Conservation (phyloP, 1,284 basidiomycete species). For the Somion occarium region DNA sequence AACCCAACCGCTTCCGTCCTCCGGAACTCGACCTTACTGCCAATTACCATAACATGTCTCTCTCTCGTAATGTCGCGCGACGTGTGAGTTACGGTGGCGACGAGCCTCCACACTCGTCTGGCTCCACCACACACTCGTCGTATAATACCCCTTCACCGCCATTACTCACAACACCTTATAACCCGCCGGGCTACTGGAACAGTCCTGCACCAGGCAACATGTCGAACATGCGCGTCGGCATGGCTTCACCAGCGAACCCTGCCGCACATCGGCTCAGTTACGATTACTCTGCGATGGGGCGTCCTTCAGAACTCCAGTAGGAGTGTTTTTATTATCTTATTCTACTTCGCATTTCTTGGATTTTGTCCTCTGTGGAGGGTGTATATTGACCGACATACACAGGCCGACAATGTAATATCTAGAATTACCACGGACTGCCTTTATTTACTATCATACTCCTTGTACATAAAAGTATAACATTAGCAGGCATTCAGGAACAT, state of each 20-base stretch:
- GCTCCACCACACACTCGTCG: slow-evolving; percentile 5
- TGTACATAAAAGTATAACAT: not conserved
- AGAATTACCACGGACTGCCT: not conserved
- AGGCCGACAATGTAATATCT: not conserved
- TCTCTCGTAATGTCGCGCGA: not conserved
- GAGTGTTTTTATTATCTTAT: not conserved
- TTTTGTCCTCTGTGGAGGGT: not conserved
- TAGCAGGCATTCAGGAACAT: not conserved
- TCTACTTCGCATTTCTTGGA: not conserved
- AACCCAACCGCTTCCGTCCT: not conserved
- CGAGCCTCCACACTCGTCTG: not conserved
- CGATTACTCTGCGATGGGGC: not conserved
- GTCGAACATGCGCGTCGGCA: not conserved
- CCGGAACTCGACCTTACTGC: not conserved
- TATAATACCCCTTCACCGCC: slow-evolving; percentile 4
- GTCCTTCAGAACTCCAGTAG: not conserved
- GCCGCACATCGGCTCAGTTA: not conserved
- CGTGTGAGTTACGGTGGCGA: slow-evolving; percentile 6
- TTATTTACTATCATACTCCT: not conserved
- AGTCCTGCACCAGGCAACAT: not conserved
- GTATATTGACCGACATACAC: not conserved
- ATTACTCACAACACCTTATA: not conserved
- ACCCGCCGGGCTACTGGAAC: slow-evolving; percentile 5
- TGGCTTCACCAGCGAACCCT: not conserved
- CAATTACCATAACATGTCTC: not conserved